Evolutionary conservation across 768 basidiomycete species (phyloP), one percentile per base, ranked within the genome.

Genomic region (Xerocomus spinulosus): DNA sequence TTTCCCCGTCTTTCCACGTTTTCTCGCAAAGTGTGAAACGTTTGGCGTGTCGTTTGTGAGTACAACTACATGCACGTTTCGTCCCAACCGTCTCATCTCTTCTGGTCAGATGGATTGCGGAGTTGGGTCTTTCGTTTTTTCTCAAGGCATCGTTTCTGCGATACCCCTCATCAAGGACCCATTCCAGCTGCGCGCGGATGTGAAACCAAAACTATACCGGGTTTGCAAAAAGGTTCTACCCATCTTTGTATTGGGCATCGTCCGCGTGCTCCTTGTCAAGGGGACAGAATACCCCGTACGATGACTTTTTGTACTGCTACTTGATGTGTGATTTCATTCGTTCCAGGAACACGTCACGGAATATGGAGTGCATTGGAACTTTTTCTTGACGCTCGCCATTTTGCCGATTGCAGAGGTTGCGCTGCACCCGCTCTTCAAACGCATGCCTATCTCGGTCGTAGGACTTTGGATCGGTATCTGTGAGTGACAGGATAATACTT

Each of bases 301-400:
- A 8, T n/a, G 18, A 32, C 36, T 36, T 6, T 2, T 39, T 17
- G n/a, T 13, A 3, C 6, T 9, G 5, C 35, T 5, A 2, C 13
- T 32, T 18, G 3, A 23, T 41, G 25, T 17, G 14, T 9, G 15
- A 38, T 45, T 45, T 44, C 18, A 51, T 23, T 17, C 35, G 12
- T 29, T 20, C 26, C 73, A 85, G 94, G 96, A 98, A 71, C 96
- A 98, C 50, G 84, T 87, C 46, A 85, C 93, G 0, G 96, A 99
- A 69, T 98, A 98, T 54, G 96, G 96, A 0, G 81, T 82, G 0
- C 95, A 98, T 58, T 99, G 96, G 96, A 98, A 98, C 64, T 97
- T 98, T 69, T 99, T 99, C 76, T 78, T 98, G 56, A 97, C 96
- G 0, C 74, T 98, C 18, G 92, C 86, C 0, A 55, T 90, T 1